Conservation (phyloP, 164 flowering plant species). For the Vitis rotundifolia region DNA sequence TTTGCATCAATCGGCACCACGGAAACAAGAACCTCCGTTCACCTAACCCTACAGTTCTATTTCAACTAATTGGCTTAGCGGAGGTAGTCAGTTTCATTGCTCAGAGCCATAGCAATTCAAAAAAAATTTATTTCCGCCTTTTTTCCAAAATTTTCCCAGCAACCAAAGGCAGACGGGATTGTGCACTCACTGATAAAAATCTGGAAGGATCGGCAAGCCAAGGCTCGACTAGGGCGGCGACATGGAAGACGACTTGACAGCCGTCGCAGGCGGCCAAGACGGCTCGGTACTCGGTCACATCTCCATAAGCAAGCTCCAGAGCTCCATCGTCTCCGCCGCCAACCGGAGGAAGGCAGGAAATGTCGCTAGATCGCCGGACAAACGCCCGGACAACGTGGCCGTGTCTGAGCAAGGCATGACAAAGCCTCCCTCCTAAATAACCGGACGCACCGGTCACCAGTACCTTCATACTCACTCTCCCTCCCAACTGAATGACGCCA, state of each 20-base stretch:
- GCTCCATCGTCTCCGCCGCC: constrained; percentile 15
- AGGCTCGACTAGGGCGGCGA: constrained; percentile 88
- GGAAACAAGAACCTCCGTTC: too few relatives aligned
- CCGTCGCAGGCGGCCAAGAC: constrained; percentile 69
- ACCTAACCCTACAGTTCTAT: too few relatives aligned
- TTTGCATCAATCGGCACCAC: too few relatives aligned
- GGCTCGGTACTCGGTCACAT: constrained; percentile 71
- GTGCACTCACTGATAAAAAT: constrained; percentile 59
- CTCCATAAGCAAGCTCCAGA: constrained; percentile 73
- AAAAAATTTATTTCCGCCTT: too few relatives aligned
- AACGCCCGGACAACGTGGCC: constrained; percentile 79
- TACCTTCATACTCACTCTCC: constrained; percentile 29
- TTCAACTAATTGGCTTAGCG: too few relatives aligned
- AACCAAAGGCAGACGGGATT: not conserved
- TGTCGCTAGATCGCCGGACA: constrained; percentile 75
- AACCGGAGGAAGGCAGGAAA: constrained; percentile 54
- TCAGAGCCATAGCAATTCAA: too few relatives aligned
- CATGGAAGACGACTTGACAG: constrained; percentile 76
- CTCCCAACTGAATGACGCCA: too few relatives aligned
- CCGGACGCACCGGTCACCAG: constrained; percentile 95
- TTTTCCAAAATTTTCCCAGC: too few relatives aligned
- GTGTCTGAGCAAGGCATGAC: constrained; percentile 49
- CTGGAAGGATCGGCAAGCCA: constrained; percentile 88
- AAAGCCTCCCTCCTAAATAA: constrained; percentile 76
- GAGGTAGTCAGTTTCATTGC: too few relatives aligned